Evolutionary conservation across 2,329 filamentous ascomycete genomes (phyloP).

Genomic region (Pochonia chlamydosporia): DNA sequence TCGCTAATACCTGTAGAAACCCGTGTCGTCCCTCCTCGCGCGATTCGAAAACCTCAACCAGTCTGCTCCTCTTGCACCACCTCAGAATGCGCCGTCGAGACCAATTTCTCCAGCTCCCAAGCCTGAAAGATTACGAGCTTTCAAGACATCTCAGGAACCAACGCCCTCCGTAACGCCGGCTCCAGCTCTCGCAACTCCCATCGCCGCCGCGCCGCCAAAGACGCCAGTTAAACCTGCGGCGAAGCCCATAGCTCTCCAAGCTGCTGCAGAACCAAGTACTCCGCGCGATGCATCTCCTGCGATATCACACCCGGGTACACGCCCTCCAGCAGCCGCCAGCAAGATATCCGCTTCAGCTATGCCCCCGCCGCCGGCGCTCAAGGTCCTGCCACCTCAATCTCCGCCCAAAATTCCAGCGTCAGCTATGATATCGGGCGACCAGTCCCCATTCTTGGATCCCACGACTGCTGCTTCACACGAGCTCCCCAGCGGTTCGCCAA

Average conservation of each 20-base stretch:
- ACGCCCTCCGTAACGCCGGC: conserved; percentile 4
- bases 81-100: conserved; percentile 21
- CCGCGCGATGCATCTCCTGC: conserved; percentile 15
- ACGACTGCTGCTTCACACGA: conserved; percentile 35
- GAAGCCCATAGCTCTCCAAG: conserved; percentile 17
- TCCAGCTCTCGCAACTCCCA: background rate
- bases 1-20: conserved; percentile 47
- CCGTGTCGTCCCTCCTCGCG: conserved; percentile 74
- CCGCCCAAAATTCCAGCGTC: conserved; percentile 48
- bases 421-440: conserved; percentile 31
- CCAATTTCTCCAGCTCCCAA: conserved; percentile 36
- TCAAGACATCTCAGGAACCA: conserved; percentile 31
- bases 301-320: conserved; percentile 19
- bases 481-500: conserved; percentile 36
- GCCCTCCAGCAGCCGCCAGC: conserved; percentile 14
- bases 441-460: conserved; percentile 41
- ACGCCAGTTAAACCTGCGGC: conserved; percentile 16
- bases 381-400: conserved; percentile 64
- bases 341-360: conserved; percentile 18
- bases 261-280: conserved; percentile 12
- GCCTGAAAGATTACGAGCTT: conserved; percentile 35
- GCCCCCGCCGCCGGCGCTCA: conserved; percentile 61
- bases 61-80: conserved; percentile 11
- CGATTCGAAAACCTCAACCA: conserved; percentile 69
- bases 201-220: background rate